These are phyloP conservation scores for Stemphylium beticola DNA, from an alignment of 2,329 filamentous ascomycete species.

Conservation along the genomic window DNA sequence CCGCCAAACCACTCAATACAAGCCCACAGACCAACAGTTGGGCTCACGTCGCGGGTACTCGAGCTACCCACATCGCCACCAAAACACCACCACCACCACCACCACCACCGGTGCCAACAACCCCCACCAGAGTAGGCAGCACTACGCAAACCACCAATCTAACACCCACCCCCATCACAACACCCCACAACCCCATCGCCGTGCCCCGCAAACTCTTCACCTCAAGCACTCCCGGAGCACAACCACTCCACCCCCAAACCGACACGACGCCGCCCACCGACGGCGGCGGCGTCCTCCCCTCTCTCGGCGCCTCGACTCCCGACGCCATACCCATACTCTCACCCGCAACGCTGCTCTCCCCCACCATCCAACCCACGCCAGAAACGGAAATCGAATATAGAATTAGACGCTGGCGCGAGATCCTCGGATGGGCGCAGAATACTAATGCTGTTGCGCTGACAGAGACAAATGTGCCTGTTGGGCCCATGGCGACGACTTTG, in stretches of 20 bases:
- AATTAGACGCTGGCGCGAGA: background rate
- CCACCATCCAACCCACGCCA: background rate
- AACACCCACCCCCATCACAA: background rate
- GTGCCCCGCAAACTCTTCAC: background rate
- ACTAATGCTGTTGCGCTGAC: background rate
- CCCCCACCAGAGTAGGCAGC: background rate
- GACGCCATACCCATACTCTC: background rate
- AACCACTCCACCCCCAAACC: background rate
- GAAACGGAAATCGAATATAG: background rate
- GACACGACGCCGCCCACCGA: background rate
- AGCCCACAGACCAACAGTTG: constrained; percentile 8
- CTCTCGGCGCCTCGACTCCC: background rate
- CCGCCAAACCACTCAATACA: background rate
- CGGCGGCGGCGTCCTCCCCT: background rate
- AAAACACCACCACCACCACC: background rate
- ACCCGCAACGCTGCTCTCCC: background rate
- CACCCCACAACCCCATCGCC: background rate
- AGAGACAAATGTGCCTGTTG: background rate
- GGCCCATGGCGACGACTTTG: constrained; percentile 8
- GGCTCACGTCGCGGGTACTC: constrained; percentile 11
- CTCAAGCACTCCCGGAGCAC: background rate
- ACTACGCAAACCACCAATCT: background rate
- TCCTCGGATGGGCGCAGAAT: background rate
- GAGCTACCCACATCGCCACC: background rate
- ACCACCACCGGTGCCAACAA: background rate